A percentile compares a stretch with the other conserved stretches of the same genome.
These are phyloP conservation scores for Eucalyptus dawsonii DNA, from an alignment of 345 rosid species.

Conservation along the genomic window DNA sequence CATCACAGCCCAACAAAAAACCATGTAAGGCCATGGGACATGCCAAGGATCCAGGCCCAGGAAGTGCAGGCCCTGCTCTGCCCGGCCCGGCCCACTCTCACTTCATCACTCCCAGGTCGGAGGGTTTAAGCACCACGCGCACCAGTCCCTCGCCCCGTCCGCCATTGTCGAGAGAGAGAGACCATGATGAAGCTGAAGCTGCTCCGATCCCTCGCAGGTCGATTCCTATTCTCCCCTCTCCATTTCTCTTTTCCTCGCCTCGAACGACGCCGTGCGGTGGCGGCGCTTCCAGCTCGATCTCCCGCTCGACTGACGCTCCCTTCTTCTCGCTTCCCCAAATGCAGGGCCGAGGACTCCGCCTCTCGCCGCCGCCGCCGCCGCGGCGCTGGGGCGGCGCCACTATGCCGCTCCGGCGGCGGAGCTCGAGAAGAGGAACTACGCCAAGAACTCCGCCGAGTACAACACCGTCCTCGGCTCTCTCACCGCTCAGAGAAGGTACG, in stretches of 20 bases:
- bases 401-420: conserved; percentile 36
- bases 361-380: conserved; percentile 18
- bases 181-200: conserved; percentile 30
- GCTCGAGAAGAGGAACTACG: conserved; percentile 62
- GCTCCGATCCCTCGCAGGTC: conserved; percentile 35
- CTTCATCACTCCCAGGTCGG: not conserved
- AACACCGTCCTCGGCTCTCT: conserved; percentile 60
- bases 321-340: not conserved
- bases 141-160: not conserved
- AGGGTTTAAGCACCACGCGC: not conserved
- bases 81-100: not conserved
- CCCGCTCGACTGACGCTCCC: not conserved
- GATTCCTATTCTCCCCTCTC: not conserved
- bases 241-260: conserved; percentile 6
- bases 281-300: not conserved
- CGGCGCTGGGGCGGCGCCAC: conserved; percentile 32
- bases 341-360: conserved; percentile 1
- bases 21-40: not conserved
- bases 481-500: conserved; percentile 52
- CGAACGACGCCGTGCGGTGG: not conserved
- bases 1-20: not conserved
- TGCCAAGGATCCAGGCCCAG: not conserved
- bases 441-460: conserved; percentile 60
- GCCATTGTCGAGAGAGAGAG: not conserved
- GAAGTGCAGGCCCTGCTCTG: not conserved